Base-by-base conservation (phyloP, 2,329 filamentous ascomycete genomes). In the Aspergillus sp. region DNA sequence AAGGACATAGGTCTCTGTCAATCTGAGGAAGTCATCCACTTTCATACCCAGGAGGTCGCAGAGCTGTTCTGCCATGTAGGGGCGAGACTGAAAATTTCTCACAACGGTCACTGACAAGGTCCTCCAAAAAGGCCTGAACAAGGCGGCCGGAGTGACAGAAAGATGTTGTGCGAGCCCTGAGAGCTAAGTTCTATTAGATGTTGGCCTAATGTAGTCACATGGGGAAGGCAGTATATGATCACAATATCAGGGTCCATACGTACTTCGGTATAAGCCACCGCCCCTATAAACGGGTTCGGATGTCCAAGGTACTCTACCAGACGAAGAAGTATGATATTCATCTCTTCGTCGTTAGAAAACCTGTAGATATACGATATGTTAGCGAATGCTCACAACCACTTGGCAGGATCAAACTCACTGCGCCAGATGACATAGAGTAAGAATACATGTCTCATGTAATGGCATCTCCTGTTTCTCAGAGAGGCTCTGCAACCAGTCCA, bases 101-200 rank as follows among this genome's bases (percentile, higher is more conserved):
- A 95, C 89, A 2, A 91, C 88, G 53, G 88, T 85, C 61, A 94
- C 89, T 0, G 92, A 93, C 48, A 99, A 82, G 30, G 86, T 94
- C 65, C 87, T 86, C 93, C 94, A 98, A 74, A 92, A 98, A 0
- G 94, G 92, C 58, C 88, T 87, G 59, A 98, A 88, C 0, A 99
- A 80, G 15, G 87, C 86, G 27, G 84, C 82, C 2, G 88, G 84
- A 1, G 86, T 88, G 39, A 86, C 81, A 3, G 82, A 81, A 42
- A 87, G 84, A 51, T 82, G 80, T 54, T 88, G 84, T 1, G 92
- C 90, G 52, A 98, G 82, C 62, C 87, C 88, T 19, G 90, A 82
- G 41, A 96, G 79, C 83, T 88, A 58, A 23, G 25, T 5, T 21
- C 44, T 11, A 13, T 30, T 42, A 56, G 21, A 17, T 17, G 5